Evolutionary conservation across 495 filamentous ascomycete genomes (phyloP), one percentile per base, ranked within the genome.

Genomic region (Friedmanniomyces endolithicus): DNA sequence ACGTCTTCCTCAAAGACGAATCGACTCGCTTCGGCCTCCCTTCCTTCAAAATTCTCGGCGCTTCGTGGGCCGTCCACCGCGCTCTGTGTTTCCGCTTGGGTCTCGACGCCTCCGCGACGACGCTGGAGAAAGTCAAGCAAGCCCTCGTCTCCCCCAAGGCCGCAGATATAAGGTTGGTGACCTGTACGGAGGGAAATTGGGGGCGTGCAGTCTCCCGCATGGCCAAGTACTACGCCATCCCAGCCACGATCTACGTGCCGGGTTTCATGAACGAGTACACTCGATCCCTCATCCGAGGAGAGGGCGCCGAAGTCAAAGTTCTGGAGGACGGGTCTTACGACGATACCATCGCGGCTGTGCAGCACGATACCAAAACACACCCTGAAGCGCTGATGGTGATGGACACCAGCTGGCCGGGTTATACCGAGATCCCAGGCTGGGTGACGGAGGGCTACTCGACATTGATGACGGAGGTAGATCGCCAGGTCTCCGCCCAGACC

Each of bases 31-130:
- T 69, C 34, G 67, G 82, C 0, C 75, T 90, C 0, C 82, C 84
- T 0, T 75, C 84, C 0, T 88, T 87, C 74, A 89, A 89, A 64
- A 81, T 86, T 37, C 75, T 87, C 0, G 86, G 85, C 9, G 85
- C 86, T 0, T 83, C 81, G n/a, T 90, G 82, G 83, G 82, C 76
- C 0, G 71, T 74, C 44, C 81, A 78, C 58, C 75, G 75, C 34
- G 78, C 80, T 6, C 50, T 87, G 6, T 63, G 67, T 1, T 55
- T 65, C 0, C 55, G 69, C 6, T 63, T 79, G 16, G n/a, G n/a
- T n/a, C n/a, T n/a, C 64, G 59, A 1, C 61, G 80, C 2, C 64
- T 72, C 6, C 53, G 55, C 64, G 0, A 55, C 64, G n/a, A 50
- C 60, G 2, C 34, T 81, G 0, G 63, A 68, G 6, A 68, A 72